Percentiles rank a stretch among this genome's conserved stretches.
Conservation (phyloP, 306 rosid species). For the Cicer judaicum region DNA sequence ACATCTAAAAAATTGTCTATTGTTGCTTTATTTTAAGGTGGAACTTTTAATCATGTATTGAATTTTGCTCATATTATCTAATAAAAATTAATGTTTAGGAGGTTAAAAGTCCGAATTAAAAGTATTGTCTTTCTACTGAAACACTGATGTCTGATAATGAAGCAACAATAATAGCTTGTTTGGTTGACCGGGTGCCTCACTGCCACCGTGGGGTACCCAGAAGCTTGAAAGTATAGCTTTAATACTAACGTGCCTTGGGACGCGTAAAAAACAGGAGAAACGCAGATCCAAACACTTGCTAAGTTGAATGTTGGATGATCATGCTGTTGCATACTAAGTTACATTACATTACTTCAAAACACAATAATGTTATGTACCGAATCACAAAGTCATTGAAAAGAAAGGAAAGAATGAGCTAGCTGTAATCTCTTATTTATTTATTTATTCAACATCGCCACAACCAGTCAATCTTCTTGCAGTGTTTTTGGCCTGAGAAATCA, state of each 20-base stretch:
- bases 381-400: neutral
- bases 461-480: constrained; percentile 21
- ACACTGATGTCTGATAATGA: neutral
- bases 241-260: too few relatives aligned
- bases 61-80: constrained; percentile 19
- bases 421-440: constrained; percentile 8
- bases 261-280: too few relatives aligned
- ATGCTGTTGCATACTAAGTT: neutral
- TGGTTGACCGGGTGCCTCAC: too few relatives aligned
- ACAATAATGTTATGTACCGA: neutral
- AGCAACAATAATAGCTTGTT: neutral
- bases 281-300: too few relatives aligned
- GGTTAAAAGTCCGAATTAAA: constrained; percentile 15
- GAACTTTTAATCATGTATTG: constrained; percentile 5
- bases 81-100: constrained; percentile 21
- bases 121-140: constrained; percentile 23
- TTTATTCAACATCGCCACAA: neutral
- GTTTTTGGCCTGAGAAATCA: constrained; percentile 1
- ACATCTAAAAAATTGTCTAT: neutral
- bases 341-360: neutral
- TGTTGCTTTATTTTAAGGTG: constrained; percentile 14
- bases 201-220: too few relatives aligned
- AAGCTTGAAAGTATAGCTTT: too few relatives aligned
- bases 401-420: constrained; percentile 7
- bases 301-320: constrained; percentile 30